Percentiles rank a stretch among this genome's conserved stretches.
Evolutionary conservation across 2,329 filamentous ascomycete species (phyloP).

Genomic region (Akanthomyces muscarius): DNA sequence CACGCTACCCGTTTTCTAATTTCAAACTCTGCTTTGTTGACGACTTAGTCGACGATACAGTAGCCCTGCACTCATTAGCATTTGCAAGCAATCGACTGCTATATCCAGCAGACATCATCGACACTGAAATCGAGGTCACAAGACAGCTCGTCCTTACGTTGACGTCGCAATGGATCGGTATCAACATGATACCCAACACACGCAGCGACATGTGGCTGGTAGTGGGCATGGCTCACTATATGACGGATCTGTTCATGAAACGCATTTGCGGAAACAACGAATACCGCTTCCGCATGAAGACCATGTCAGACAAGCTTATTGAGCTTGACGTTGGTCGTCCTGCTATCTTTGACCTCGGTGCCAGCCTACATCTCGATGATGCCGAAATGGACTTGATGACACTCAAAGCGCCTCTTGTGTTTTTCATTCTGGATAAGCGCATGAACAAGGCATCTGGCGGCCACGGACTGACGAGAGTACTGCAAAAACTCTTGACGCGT

Average conservation of each 20-base stretch:
- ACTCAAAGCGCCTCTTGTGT: slow-evolving; percentile 82
- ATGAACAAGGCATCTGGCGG: slow-evolving; percentile 79
- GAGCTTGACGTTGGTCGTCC: slow-evolving; percentile 78
- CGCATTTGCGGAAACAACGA: slow-evolving; percentile 91
- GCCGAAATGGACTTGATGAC: slow-evolving; percentile 89
- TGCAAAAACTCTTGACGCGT: slow-evolving; percentile 80
- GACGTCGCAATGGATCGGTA: slow-evolving; percentile 89
- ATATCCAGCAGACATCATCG: slow-evolving; percentile 79
- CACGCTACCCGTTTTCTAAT: slow-evolving; percentile 84
- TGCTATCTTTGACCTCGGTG: slow-evolving; percentile 75
- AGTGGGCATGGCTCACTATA: slow-evolving; percentile 86
- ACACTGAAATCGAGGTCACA: slow-evolving; percentile 77
- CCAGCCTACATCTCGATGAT: slow-evolving; percentile 70
- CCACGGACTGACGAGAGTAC: slow-evolving; percentile 78
- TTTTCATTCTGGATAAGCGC: slow-evolving; percentile 90
- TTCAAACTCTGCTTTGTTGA: slow-evolving; percentile 96
- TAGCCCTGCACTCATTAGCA: slow-evolving; percentile 76
- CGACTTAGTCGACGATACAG: slow-evolving; percentile 71
- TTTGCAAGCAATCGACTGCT: slow-evolving; percentile 84
- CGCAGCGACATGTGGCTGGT: slow-evolving; percentile 83
- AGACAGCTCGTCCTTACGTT: slow-evolving; percentile 77
- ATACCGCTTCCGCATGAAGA: slow-evolving; percentile 85
- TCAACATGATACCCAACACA: slow-evolving; percentile 83
- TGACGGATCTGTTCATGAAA: slow-evolving; percentile 90
- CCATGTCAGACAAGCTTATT: slow-evolving; percentile 75